These are phyloP conservation scores for Lentinula aciculospora DNA, from an alignment of 768 basidiomycete species.

Conservation along the genomic window DNA sequence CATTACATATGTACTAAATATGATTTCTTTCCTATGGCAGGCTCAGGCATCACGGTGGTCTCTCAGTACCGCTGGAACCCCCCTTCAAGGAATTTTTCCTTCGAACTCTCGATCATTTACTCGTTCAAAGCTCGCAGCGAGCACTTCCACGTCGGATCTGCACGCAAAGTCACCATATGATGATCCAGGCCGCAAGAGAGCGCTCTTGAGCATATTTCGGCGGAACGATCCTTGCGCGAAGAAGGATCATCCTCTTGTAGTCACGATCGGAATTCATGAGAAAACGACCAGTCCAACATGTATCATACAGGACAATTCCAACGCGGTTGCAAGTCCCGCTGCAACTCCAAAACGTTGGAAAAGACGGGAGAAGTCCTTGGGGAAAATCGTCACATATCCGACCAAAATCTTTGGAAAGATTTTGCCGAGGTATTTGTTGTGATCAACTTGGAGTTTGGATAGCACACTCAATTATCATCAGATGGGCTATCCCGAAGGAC, in stretches of 20 bases:
- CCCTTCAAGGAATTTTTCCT: neutral
- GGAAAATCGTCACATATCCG: neutral
- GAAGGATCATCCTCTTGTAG: neutral
- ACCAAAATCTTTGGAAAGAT: neutral
- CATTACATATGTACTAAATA: too few relatives aligned
- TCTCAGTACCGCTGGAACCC: slow-evolving; percentile 3
- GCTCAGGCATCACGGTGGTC: slow-evolving; percentile 8
- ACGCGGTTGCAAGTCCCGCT: neutral
- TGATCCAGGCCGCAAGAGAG: neutral
- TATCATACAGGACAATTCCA: neutral
- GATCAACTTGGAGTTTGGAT: too few relatives aligned
- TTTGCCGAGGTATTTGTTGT: slow-evolving; percentile 1
- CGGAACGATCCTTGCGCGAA: neutral
- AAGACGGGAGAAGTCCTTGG: neutral
- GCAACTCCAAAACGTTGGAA: neutral
- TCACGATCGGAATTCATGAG: neutral
- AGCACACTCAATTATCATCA: neutral
- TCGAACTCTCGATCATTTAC: neutral
- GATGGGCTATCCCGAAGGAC: neutral
- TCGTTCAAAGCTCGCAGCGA: neutral
- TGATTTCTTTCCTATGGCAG: neutral
- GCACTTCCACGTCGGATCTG: neutral
- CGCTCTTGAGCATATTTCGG: neutral
- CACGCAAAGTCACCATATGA: slow-evolving; percentile 1
- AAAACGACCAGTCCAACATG: neutral